Conservation (phyloP, 2,329 filamentous ascomycete species). For the Colletotrichum zoysiae region DNA sequence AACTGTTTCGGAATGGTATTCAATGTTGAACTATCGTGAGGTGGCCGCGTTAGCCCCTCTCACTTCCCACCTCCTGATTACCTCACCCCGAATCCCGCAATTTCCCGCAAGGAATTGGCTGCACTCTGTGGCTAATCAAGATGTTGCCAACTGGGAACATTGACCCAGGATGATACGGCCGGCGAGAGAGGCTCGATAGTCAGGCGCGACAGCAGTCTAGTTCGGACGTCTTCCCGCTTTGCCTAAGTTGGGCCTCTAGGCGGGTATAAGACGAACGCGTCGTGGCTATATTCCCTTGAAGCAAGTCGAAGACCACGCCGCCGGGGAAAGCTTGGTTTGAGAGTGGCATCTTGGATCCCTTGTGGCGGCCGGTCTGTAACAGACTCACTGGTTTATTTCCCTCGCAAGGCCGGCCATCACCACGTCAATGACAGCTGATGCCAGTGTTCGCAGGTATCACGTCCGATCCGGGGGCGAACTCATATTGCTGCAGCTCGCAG, state of each 20-base stretch:
- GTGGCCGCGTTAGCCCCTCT: constrained; percentile 11
- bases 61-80: neutral
- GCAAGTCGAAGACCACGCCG: neutral
- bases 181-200: neutral
- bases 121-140: constrained; percentile 3
- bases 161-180: neutral
- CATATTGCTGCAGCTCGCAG: constrained; percentile 8
- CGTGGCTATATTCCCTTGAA: neutral
- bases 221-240: constrained; percentile 30
- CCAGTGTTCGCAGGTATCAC: neutral
- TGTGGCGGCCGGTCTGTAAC: constrained; percentile 4
- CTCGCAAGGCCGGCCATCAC: neutral
- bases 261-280: constrained; percentile 29
- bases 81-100: neutral
- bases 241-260: constrained; percentile 1
- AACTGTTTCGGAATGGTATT: constrained; percentile 22
- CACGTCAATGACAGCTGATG: neutral
- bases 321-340: constrained; percentile 23
- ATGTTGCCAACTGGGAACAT: constrained; percentile 31
- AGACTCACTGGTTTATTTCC: constrained; percentile 4
- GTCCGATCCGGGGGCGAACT: constrained; percentile 14
- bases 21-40: constrained; percentile 31
- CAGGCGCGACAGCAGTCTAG: neutral
- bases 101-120: constrained; percentile 21
- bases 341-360: neutral